These are phyloP conservation scores for Penicillium dipodomyicola DNA, from an alignment of 495 filamentous ascomycete species.

Conservation along the genomic window DNA sequence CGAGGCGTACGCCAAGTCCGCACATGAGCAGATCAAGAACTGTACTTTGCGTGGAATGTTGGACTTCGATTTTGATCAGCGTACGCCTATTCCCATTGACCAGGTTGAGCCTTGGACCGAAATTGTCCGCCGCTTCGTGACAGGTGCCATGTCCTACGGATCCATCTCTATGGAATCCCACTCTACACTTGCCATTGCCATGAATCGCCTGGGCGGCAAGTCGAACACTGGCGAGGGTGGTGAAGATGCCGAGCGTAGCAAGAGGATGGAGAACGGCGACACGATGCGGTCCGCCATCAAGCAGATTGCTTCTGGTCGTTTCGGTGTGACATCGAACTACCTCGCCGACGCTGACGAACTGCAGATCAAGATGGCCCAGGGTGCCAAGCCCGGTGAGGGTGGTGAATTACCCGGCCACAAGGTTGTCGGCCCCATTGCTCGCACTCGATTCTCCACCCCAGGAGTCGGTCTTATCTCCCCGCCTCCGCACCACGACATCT, in stretches of 20 bases:
- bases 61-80: slow-evolving; percentile 95
- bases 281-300: slow-evolving; percentile 99
- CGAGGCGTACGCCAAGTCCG: slow-evolving; percentile 90
- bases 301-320: slow-evolving; percentile 95
- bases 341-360: slow-evolving; percentile 98
- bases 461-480: slow-evolving; percentile 99
- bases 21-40: slow-evolving; percentile 97
- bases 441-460: slow-evolving; percentile 96
- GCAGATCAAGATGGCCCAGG: slow-evolving; percentile 99
- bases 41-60: slow-evolving; percentile 96
- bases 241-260: slow-evolving; percentile 91
- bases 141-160: slow-evolving; percentile 99
- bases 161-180: slow-evolving; percentile 99
- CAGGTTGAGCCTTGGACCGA: slow-evolving; percentile 99
- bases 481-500: slow-evolving; percentile 98
- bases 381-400: slow-evolving; percentile 97
- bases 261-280: slow-evolving; percentile 85
- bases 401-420: slow-evolving; percentile 98
- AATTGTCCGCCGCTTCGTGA: slow-evolving; percentile 96
- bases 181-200: slow-evolving; percentile 93
- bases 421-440: slow-evolving; percentile 93
- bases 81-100: slow-evolving; percentile 85
- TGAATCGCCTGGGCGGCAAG: slow-evolving; percentile 97
- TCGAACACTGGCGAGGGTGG: slow-evolving; percentile 99
- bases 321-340: slow-evolving; percentile 97